A percentile compares a stretch with the other conserved stretches of the same genome.
Conservation (phyloP, 1,284 basidiomycete species). For the Apiotrichum porosum region DNA sequence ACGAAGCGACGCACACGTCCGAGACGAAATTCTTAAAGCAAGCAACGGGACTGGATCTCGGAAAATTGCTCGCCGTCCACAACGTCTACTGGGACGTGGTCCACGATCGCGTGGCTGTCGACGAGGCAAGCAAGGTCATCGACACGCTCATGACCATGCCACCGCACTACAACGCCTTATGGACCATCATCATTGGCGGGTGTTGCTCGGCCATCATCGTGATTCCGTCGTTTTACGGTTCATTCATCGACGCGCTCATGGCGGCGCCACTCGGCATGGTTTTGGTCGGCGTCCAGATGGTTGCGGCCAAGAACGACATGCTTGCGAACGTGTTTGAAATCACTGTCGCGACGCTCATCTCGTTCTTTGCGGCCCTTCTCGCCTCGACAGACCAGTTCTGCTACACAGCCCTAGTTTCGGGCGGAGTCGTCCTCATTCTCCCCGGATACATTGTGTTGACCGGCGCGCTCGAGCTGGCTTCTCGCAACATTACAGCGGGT, state of each 20-base stretch:
- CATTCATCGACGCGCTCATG: slow-evolving; percentile 70
- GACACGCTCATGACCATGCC: slow-evolving; percentile 67
- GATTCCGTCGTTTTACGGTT: slow-evolving; percentile 42
- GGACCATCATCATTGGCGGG: slow-evolving; percentile 70
- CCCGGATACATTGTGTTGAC: slow-evolving; percentile 75
- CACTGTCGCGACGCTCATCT: slow-evolving; percentile 53
- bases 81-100: slow-evolving; percentile 81
- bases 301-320: slow-evolving; percentile 71
- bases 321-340: slow-evolving; percentile 69
- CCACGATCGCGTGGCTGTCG: slow-evolving; percentile 77
- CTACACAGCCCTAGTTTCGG: slow-evolving; percentile 78
- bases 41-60: slow-evolving; percentile 66
- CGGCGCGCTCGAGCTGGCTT: slow-evolving; percentile 73
- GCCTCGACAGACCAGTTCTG: slow-evolving; percentile 70
- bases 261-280: slow-evolving; percentile 75
- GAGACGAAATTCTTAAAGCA: slow-evolving; percentile 81
- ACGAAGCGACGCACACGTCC: slow-evolving; percentile 74
- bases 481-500: slow-evolving; percentile 70
- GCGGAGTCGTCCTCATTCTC: slow-evolving; percentile 79
- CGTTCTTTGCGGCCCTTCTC: slow-evolving; percentile 71
- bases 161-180: slow-evolving; percentile 61
- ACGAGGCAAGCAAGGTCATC: slow-evolving; percentile 67
- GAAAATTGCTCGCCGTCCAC: slow-evolving; percentile 72
- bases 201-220: slow-evolving; percentile 77
- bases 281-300: slow-evolving; percentile 67